A percentile compares a stretch with the other conserved stretches of the same genome.
phyloP scores from a whole-genome alignment of 148 eudicot genomes.

The Tetragonia tetragonoides region DNA sequence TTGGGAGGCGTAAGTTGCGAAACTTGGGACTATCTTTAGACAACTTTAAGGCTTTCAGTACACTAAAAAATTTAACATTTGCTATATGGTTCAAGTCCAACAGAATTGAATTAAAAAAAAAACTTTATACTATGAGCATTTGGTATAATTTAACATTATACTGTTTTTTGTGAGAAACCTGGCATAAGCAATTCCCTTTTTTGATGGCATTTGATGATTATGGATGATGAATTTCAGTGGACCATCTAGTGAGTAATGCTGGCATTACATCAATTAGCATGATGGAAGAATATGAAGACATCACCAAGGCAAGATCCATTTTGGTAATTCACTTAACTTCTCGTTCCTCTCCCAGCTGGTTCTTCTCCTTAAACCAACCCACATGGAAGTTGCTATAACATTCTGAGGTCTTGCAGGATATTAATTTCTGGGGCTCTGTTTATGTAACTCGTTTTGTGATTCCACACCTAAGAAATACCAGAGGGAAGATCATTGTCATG shows the following conservation, averaged over 20 bases:
- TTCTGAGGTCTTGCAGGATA: constrained; percentile 25
- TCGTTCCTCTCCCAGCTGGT: neutral
- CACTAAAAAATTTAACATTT: too few species aligned
- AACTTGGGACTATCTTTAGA: neutral
- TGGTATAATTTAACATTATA: neutral
- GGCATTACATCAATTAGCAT: constrained; percentile 23
- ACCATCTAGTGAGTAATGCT: constrained; percentile 29
- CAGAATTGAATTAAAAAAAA: neutral
- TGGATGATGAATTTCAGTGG: constrained; percentile 18
- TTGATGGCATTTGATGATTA: neutral
- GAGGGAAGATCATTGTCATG: constrained; percentile 40
- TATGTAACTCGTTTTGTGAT: constrained; percentile 35
- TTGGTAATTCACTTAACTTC: constrained; percentile 17
- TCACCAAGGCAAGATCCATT: constrained; percentile 5
- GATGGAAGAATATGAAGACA: constrained; percentile 26
- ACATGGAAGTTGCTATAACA: neutral
- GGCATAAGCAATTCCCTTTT: neutral
- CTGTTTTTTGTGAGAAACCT: neutral
- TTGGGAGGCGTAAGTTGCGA: constrained; percentile 22
- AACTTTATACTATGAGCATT: neutral
- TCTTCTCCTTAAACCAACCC: neutral
- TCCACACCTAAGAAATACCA: constrained; percentile 36
- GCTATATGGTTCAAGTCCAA: too few species aligned
- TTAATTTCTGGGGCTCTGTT: constrained; percentile 48
- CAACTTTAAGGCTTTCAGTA: neutral